Conservation (phyloP, 306 rosid genomes). For the Alnus rubra region DNA sequence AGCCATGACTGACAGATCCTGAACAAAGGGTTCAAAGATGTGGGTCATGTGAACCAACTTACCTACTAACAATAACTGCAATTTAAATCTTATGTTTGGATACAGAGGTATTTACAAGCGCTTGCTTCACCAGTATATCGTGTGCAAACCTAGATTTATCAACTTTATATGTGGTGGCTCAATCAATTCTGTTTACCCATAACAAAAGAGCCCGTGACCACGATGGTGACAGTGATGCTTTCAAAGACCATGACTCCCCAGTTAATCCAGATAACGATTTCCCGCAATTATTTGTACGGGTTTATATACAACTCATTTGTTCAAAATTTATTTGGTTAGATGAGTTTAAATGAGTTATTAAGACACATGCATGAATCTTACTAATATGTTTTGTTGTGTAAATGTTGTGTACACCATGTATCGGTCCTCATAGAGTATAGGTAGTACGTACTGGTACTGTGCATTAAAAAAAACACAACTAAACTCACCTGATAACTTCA, state of each 20-base stretch:
- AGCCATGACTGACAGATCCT: conserved; percentile 5
- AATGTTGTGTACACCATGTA: too few species aligned
- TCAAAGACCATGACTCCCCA: conserved; percentile 23
- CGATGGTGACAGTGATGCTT: conserved; percentile 21
- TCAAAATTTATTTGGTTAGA: too few species aligned
- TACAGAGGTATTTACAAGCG: not conserved
- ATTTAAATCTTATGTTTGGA: conserved; percentile 56
- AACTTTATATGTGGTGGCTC: not conserved
- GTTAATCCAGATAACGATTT: not conserved
- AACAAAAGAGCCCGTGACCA: conserved; percentile 10
- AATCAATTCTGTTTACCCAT: not conserved
- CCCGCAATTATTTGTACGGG: too few species aligned
- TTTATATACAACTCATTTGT: too few species aligned
- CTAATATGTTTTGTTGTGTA: too few species aligned
- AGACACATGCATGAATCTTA: too few species aligned
- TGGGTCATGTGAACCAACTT: conserved; percentile 49
- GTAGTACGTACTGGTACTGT: not conserved
- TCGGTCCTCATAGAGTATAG: too few species aligned
- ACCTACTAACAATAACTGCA: conserved; percentile 62
- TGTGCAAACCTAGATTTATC: too few species aligned
- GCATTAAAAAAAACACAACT: conserved; percentile 6
- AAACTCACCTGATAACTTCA: conserved; percentile 20
- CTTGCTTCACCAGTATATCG: conserved; percentile 34
- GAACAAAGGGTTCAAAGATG: conserved; percentile 30
- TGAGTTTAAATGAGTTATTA: too few species aligned